Conservation (phyloP, 2,329 filamentous ascomycete species). For the Cladophialophora yegresii region DNA sequence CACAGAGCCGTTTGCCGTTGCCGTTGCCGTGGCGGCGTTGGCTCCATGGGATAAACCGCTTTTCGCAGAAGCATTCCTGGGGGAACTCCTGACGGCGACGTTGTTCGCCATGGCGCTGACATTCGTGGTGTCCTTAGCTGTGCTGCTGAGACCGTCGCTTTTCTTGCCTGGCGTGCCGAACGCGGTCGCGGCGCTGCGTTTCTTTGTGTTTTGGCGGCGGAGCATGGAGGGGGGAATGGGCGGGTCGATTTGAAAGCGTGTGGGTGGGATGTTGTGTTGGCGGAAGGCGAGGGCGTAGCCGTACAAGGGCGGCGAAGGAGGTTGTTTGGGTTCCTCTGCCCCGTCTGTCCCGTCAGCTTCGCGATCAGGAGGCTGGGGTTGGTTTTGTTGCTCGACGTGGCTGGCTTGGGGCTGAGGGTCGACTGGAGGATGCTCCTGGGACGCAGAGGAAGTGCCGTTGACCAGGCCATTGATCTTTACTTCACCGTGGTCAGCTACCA, state of each 20-base stretch:
- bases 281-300: conserved; percentile 36
- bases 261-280: conserved; percentile 32
- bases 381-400: background rate
- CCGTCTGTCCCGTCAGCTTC: background rate
- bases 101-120: conserved; percentile 2
- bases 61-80: conserved; percentile 27
- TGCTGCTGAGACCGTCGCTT: conserved; percentile 13
- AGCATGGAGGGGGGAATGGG: conserved; percentile 37
- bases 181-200: conserved; percentile 24
- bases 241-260: conserved; percentile 37
- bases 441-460: conserved; percentile 23
- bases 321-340: background rate
- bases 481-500: conserved; percentile 11
- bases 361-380: background rate
- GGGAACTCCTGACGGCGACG: conserved; percentile 33
- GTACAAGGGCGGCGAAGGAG: conserved; percentile 18
- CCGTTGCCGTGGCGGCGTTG: background rate
- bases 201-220: conserved; percentile 32
- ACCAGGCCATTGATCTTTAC: conserved; percentile 28
- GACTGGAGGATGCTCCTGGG: background rate
- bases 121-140: background rate
- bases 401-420: conserved; percentile 2
- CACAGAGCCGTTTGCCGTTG: conserved; percentile 19
- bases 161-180: conserved; percentile 23
- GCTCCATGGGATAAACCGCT: background rate